Evolutionary conservation across 2,329 filamentous ascomycete genomes (phyloP).

Genomic region (Stenocarpella maydis): DNA sequence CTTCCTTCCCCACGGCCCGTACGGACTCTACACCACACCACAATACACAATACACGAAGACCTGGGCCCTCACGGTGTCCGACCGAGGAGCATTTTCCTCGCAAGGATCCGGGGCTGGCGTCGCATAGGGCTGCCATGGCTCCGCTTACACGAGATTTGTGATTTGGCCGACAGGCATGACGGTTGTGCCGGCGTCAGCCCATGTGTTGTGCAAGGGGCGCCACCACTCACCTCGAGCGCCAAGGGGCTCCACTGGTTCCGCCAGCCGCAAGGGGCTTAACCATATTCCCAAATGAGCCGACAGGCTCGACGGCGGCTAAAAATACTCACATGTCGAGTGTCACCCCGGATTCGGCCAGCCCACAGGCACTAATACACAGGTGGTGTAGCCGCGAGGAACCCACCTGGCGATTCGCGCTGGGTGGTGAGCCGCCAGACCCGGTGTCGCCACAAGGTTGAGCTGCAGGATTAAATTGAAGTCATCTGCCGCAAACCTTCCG

Average conservation of each 20-base stretch:
- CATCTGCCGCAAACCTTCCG: slow-evolving; percentile 10
- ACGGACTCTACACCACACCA: no score
- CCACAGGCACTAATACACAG: slow-evolving; percentile 5
- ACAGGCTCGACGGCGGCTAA: slow-evolving; percentile 17
- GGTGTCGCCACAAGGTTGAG: slow-evolving; percentile 12
- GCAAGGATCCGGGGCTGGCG: slow-evolving; percentile 21
- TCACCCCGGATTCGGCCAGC: background rate
- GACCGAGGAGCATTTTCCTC: slow-evolving; percentile 14
- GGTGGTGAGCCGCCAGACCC: background rate
- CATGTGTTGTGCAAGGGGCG: slow-evolving; percentile 6
- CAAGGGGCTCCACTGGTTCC: slow-evolving; percentile 5
- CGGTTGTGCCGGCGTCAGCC: slow-evolving; percentile 5
- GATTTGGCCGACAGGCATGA: slow-evolving; percentile 14
- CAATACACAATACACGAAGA: no score
- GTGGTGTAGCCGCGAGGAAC: background rate
- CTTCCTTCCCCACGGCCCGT: no score
- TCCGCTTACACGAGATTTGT: slow-evolving; percentile 25
- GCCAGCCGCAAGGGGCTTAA: slow-evolving; percentile 22
- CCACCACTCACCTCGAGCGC: slow-evolving; percentile 6
- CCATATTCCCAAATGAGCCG: slow-evolving; percentile 5
- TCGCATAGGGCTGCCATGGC: slow-evolving; percentile 19
- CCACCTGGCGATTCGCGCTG: slow-evolving; percentile 7
- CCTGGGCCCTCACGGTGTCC: slow-evolving; percentile 8
- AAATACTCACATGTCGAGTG: slow-evolving; percentile 8
- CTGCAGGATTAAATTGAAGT: slow-evolving; percentile 13